A percentile compares a stretch with the other conserved stretches of the same genome.
phyloP scores from a whole-genome alignment of 2,329 filamentous ascomycete genomes.

The Epichloe baconii region DNA sequence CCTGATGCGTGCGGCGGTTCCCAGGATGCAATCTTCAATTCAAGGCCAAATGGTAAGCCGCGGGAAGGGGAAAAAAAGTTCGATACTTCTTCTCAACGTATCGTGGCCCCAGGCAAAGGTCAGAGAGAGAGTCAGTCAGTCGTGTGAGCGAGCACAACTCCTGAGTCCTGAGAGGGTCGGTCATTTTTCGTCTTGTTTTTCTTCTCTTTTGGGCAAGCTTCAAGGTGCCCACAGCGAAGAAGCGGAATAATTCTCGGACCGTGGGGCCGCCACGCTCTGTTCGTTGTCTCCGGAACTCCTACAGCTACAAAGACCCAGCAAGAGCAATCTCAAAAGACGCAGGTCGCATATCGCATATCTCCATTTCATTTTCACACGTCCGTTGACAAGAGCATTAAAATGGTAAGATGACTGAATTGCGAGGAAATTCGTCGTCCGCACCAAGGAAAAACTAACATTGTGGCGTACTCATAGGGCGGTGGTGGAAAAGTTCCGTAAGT shows the following conservation, averaged over 20 bases:
- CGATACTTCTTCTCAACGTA: neutral
- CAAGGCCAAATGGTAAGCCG: neutral
- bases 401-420: slow-evolving; percentile 31
- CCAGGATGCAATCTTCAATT: neutral
- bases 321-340: slow-evolving; percentile 12
- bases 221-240: neutral
- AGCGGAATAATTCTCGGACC: slow-evolving; percentile 3
- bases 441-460: neutral
- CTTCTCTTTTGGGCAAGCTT: neutral
- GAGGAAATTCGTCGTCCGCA: neutral
- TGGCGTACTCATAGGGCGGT: slow-evolving; percentile 47
- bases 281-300: neutral
- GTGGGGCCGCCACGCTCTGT: neutral
- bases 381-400: slow-evolving; percentile 31
- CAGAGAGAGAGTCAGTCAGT: neutral
- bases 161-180: neutral
- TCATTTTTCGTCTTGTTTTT: neutral
- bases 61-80: slow-evolving; percentile 8
- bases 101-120: neutral
- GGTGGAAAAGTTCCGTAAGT: slow-evolving; percentile 53
- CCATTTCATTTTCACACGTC: slow-evolving; percentile 11
- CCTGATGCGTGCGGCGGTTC: neutral
- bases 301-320: neutral
- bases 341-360: slow-evolving; percentile 20
- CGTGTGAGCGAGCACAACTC: slow-evolving; percentile 6